Conservation (phyloP, 495 filamentous ascomycete species). For the Chaetomium tenue region DNA sequence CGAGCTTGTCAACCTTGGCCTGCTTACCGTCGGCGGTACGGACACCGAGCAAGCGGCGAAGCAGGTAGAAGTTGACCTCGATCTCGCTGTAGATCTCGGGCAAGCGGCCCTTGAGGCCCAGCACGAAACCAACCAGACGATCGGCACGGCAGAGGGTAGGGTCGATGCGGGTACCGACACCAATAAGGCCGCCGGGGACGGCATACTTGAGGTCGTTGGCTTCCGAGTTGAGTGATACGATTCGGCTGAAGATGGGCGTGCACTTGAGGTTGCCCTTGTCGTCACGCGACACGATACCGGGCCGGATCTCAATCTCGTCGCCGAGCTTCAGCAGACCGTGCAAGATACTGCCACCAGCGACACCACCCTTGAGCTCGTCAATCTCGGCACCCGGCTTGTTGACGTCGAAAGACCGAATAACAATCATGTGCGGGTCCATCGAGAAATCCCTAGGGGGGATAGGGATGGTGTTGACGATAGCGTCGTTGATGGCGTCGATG, state of each 20-base stretch:
- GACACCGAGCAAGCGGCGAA: conserved; percentile 90
- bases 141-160: conserved; percentile 97
- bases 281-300: conserved; percentile 91
- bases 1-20: conserved; percentile 94
- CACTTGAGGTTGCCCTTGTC: conserved; percentile 92
- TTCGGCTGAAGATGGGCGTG: conserved; percentile 91
- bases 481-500: conserved; percentile 96
- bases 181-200: conserved; percentile 92
- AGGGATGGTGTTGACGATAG: conserved; percentile 88
- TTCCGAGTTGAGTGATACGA: conserved; percentile 93
- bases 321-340: conserved; percentile 93
- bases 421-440: conserved; percentile 91
- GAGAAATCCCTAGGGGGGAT: conserved; percentile 86
- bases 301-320: conserved; percentile 97
- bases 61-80: conserved; percentile 98
- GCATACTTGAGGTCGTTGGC: conserved; percentile 97
- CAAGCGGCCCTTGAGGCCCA: conserved; percentile 85
- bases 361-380: conserved; percentile 96
- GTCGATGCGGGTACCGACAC: conserved; percentile 95
- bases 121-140: conserved; percentile 96
- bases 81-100: conserved; percentile 96
- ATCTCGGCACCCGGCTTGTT: conserved; percentile 99
- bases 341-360: conserved; percentile 94
- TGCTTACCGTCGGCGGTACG: conserved; percentile 98
- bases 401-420: conserved; percentile 98